A percentile compares a stretch with the other conserved stretches of the same genome.
Evolutionary conservation across 257 asterid genomes (phyloP).

Genomic region (Knoxia roxburghii): DNA sequence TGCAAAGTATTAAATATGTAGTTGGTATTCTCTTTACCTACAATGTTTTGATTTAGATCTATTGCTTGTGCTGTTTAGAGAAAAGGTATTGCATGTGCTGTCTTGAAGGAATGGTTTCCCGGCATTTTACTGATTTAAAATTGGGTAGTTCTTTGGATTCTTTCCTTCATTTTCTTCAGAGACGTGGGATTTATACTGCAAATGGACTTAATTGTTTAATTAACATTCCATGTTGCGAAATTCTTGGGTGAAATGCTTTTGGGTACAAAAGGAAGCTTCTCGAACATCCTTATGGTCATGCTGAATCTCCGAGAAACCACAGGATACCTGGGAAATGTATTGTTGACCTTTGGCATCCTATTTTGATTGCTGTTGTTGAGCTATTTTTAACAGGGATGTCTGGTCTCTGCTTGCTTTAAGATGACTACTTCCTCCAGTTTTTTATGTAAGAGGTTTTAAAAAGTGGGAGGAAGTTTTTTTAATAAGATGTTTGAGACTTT

Average conservation of each 20-base stretch:
- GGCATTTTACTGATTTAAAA: too few relatives aligned
- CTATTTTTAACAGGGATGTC: background rate
- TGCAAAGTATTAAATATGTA: background rate
- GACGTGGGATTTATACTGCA: background rate
- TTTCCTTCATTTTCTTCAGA: background rate
- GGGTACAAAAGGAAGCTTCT: background rate
- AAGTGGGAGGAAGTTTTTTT: too few relatives aligned
- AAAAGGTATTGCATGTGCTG: background rate
- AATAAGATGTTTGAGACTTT: too few relatives aligned
- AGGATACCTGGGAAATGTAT: background rate
- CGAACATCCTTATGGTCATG: background rate
- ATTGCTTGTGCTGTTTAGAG: background rate
- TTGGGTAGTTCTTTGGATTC: too few relatives aligned
- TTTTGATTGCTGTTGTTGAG: background rate
- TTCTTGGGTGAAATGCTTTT: background rate
- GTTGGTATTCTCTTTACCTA: slow-evolving; percentile 4
- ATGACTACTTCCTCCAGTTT: too few relatives aligned
- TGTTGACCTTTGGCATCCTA: background rate
- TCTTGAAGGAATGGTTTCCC: background rate
- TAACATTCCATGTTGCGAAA: background rate
- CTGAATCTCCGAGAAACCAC: background rate
- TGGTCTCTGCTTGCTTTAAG: background rate
- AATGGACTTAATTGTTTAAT: background rate
- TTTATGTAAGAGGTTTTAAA: too few relatives aligned
- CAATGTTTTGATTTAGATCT: background rate